Evolutionary conservation across 2,329 filamentous ascomycete genomes (phyloP).

Genomic region (Helotiales sp.): DNA sequence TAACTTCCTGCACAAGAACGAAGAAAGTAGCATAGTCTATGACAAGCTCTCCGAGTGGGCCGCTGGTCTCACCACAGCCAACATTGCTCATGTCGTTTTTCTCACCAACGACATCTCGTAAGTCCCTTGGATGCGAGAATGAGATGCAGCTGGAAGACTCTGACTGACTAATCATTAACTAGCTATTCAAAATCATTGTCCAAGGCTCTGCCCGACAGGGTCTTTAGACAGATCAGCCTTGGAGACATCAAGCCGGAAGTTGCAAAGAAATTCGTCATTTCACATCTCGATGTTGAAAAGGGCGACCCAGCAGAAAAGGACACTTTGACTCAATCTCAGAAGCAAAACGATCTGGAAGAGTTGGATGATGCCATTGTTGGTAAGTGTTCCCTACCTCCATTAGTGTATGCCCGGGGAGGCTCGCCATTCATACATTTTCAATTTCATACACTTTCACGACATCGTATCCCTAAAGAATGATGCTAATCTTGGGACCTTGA

Average conservation of each 20-base stretch:
- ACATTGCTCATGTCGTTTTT: slow-evolving; percentile 93
- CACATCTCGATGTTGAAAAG: slow-evolving; percentile 65
- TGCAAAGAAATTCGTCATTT: slow-evolving; percentile 88
- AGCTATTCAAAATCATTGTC: slow-evolving; percentile 81
- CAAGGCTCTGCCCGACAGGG: slow-evolving; percentile 86
- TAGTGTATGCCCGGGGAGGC: background rate
- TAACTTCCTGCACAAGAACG: slow-evolving; percentile 84
- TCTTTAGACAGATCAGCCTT: slow-evolving; percentile 84
- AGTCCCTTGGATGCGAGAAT: background rate
- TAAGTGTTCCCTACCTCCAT: background rate
- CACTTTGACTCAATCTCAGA: slow-evolving; percentile 39
- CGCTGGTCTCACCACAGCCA: slow-evolving; percentile 80
- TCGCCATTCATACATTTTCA: background rate
- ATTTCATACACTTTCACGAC: background rate
- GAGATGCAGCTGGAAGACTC: background rate
- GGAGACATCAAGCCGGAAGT: slow-evolving; percentile 86
- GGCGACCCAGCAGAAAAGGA: slow-evolving; percentile 44
- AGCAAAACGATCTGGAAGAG: slow-evolving; percentile 62
- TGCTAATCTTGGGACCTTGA: background rate
- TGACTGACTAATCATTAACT: background rate
- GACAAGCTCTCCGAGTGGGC: slow-evolving; percentile 90
- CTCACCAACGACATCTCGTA: slow-evolving; percentile 82
- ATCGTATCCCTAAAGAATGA: background rate
- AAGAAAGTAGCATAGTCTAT: slow-evolving; percentile 68
- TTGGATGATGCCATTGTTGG: slow-evolving; percentile 78